Percentiles rank a stretch among this genome's conserved stretches.
phyloP scores from a whole-genome alignment of 306 rosid species.

The Cicer chorassanicum region DNA sequence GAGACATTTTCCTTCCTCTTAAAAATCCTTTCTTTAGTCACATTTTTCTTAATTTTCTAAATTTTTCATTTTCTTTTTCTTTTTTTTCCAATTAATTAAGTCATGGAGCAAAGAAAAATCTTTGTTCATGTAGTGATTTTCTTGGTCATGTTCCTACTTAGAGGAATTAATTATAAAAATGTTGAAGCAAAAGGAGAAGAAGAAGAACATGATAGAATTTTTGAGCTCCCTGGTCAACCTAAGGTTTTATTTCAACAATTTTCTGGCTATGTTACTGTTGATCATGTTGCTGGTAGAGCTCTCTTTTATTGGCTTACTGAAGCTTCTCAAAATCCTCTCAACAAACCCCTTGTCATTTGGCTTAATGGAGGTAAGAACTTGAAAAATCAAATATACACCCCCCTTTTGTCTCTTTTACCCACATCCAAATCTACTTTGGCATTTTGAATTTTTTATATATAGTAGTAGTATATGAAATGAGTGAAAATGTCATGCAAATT shows the following conservation, averaged over 20 bases:
- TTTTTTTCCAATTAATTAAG: background rate
- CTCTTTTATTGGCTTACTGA: conserved; percentile 99
- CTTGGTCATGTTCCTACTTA: conserved; percentile 40
- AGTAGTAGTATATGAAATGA: too few relatives aligned
- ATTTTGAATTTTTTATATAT: background rate
- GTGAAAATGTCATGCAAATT: too few relatives aligned
- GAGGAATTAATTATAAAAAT: background rate
- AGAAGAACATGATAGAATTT: conserved; percentile 71
- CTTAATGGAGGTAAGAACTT: conserved; percentile 85
- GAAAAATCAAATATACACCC: background rate
- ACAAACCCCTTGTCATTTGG: conserved; percentile 87
- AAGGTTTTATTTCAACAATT: conserved; percentile 76
- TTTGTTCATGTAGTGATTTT: conserved; percentile 45
- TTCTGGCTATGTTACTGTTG: conserved; percentile 92
- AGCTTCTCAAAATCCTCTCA: conserved; percentile 59
- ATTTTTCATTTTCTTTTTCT: conserved; percentile 14
- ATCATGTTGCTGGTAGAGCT: conserved; percentile 78
- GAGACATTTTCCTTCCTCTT: conserved; percentile 22
- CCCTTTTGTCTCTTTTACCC: background rate
- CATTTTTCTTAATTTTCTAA: conserved; percentile 2
- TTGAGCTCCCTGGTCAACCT: conserved; percentile 87
- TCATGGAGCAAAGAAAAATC: conserved; percentile 61
- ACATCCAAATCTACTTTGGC: background rate
- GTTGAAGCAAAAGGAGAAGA: conserved; percentile 33
- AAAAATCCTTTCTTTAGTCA: background rate